Evolutionary conservation across 1,139 yeast species (phyloP), one percentile per base, ranked within the genome.

Genomic region (Blastobotrys petasosporus): DNA sequence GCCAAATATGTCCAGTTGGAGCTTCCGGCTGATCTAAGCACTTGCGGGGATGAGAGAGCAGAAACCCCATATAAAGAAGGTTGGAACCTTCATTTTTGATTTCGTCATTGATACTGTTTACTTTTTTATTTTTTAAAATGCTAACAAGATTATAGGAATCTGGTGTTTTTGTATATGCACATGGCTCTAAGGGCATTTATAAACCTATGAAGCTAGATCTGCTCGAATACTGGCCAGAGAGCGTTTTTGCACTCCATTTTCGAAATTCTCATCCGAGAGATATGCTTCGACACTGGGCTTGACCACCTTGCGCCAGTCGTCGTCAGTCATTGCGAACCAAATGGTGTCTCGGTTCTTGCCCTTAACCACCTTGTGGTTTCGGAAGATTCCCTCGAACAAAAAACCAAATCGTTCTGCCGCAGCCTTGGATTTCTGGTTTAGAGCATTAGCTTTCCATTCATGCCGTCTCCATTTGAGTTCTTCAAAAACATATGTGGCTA

Each of bases 371-470:
- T 52, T 47, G 35, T 56, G 64, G 31, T 64, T 59, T 23, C 67
- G 53, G 44, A 62, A 63, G 1, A 54, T 48, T 5, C 68, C 68
- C 45, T 65, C 69, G 35, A 45, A 55, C 16, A 48, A 48, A 43
- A 61, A 65, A 4, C 69, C 68, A 10, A 62, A 51, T 5, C 68
- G 55, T 13, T 42, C 28, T 1, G 68, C 68, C 1, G 68, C 66
- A 13, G 48, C 48, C 25, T 50, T 52, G 6, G 67, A 63, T 0
- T 64, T 63, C 13, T 40, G 58, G 38, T 65, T 63, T 20, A 58
- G 51, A 17, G 51, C 48, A 48, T 65, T 59, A 47, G 67, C 65
- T 43, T 61, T 63, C 69, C 68, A 65, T 44, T 63, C 67, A 41
- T 52, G 56, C 12, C 68, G 55, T 12, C 69, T 54, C 48, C 63